Base-by-base conservation (phyloP, 805 yeast genomes). In the Starmerella sp. region DNA sequence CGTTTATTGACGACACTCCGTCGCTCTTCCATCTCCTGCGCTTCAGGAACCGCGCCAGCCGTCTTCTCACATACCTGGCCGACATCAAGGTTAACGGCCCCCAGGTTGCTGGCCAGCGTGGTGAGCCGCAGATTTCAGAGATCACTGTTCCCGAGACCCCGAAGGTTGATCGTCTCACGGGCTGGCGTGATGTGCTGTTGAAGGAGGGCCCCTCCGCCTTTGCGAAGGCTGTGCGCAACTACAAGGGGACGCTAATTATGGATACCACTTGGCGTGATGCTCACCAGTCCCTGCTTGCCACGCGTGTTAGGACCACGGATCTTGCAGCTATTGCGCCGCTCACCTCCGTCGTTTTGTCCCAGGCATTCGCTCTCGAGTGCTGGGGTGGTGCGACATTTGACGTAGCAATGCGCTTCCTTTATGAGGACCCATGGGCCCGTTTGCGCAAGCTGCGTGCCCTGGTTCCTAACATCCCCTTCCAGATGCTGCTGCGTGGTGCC, bases 321-420 rank as follows among this genome's bases (percentile, higher is more conserved):
- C 75, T 93, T 66, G 75, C 84, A 52, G 85, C 89, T 63, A 87
- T 93, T 74, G 99, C 98, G 28, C 90, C 89, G 57, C 81, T 95
- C 55, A 93, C 99, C 35, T 86, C 96, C 3, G 83, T 85, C 67
- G 97, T 96, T 22, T 74, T 89, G 64, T 72, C 83, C 61, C 90
- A 91, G 60, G 95, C 95, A 4, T 93, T 89, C 71, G 93, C 99
- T 17, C 76, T 93, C 54, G 99, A 93, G 75, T 93, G 98, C 77
- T 93, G 99, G 99, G 99, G 99, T 74, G 99, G 99, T 73, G 99
- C 99, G 54, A 93, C 99, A 39, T 93, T 93, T 66, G 99, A 93
- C 68, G 99, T 93, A 54, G 85, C 96, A 54, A 90, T 93, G 97
- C 82, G 99, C 73, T 93, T 93, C 79, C 77, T 93, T 66, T 88